Evolutionary conservation across 345 rosid genomes (phyloP).

Genomic region (Mangifera indica): DNA sequence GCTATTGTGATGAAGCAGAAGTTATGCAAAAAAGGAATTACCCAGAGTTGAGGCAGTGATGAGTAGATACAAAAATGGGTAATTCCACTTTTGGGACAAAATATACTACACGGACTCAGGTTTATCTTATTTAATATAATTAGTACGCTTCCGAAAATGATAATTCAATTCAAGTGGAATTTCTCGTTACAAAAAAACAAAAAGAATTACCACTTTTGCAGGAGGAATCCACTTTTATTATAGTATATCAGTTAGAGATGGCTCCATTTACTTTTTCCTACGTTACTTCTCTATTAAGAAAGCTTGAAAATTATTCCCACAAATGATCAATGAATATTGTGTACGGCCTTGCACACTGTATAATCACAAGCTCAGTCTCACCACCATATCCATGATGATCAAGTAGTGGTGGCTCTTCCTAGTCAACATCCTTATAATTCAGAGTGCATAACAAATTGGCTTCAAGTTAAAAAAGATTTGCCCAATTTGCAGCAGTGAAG

Average conservation of each 20-base stretch:
- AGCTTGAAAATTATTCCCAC: conserved; percentile 1
- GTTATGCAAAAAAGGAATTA: not conserved
- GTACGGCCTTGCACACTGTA: not conserved
- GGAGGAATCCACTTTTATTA: conserved; percentile 22
- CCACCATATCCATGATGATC: conserved; percentile 17
- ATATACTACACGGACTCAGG: no score
- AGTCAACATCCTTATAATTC: conserved; percentile 67
- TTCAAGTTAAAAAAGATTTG: conserved; percentile 62
- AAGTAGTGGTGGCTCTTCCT: conserved; percentile 45
- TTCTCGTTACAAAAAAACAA: no score
- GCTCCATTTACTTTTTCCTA: conserved; percentile 30
- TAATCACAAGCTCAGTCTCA: not conserved
- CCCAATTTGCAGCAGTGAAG: conserved; percentile 72
- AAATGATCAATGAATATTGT: not conserved
- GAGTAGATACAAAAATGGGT: not conserved
- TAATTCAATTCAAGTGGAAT: no score
- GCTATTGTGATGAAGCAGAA: not conserved
- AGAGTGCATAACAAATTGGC: conserved; percentile 69
- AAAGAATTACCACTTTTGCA: conserved; percentile 7
- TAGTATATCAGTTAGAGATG: not conserved
- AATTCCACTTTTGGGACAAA: not conserved
- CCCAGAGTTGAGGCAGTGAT: not conserved
- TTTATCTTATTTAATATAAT: no score
- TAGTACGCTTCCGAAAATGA: no score
- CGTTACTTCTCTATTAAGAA: conserved; percentile 37